Evolutionary conservation across 805 yeast genomes (phyloP), one percentile per base, ranked within the genome.

Genomic region (Nakazawaea siamensis): DNA sequence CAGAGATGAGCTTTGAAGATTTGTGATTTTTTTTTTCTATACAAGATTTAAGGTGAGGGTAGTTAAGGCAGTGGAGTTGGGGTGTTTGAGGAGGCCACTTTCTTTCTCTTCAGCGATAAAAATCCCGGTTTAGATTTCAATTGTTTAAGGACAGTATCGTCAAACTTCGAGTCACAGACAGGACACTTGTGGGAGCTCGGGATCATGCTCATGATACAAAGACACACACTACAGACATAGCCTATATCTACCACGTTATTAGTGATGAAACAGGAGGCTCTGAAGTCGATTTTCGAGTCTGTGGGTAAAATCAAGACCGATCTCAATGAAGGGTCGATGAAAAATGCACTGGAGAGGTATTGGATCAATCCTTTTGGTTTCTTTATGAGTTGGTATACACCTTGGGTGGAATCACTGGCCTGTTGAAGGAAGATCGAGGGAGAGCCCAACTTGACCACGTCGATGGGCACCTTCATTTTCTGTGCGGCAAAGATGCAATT

Each of bases 401-500:
- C 99, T 45, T 79, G 74, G 0, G 98, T 90, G 7, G 95, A 86
- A 58, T 92, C 98, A 0, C 94, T 73, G 0, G 97, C 96, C 52
- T 92, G 98, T 52, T 92, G 97, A 41, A 92, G 60, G 52, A 87
- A 90, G 2, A 94, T 82, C 1, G 94, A 77, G 42, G 74, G 74
- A 23, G 50, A 45, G 1, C 80, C 80, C 19, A 92, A 61, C 49
- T 88, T 87, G 41, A 94, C 90, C 10, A 88, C 88, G 55, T 92
- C 97, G 16, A 92, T 76, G 2, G 96, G 82, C 13, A 88, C 74
- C 47, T 77, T 80, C 81, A 82, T 72, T 55, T 88, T 90, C 46
- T 92, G 96, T 1, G 97, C 95, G 0, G 97, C 90, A 59, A 92
- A 92, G 20, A 92, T 90, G 40, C 92, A 71, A 56, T 92, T 92